Evolutionary conservation across 2,329 filamentous ascomycete species (phyloP), one percentile per base, ranked within the genome.

Genomic region (Nemania sp.): DNA sequence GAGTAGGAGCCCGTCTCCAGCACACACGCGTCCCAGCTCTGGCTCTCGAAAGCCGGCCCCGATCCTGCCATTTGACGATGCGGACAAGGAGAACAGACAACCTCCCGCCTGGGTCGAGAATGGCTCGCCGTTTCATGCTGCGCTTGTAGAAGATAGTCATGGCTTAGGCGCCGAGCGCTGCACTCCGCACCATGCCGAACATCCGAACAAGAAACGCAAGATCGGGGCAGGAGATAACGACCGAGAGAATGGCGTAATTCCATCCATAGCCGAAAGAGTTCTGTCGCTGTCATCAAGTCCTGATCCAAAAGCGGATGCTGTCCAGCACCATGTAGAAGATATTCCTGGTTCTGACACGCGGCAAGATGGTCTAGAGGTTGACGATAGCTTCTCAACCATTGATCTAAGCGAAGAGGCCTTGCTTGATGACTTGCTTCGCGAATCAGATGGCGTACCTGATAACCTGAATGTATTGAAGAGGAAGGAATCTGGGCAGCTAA

Each of bases 61-160:
- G 24, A 20, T 22, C 19, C 33, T 15, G 9, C 11, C 3, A 22
- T 23, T 50, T 14, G 49, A 58, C 36, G 28, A 47, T n/a, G 5
- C 8, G 3, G 31, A 60, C 17, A 55, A 60, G 24, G 57, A 58
- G 39, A 58, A 58, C 37, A 17, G 42, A 26, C 50, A 11, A 11
- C 45, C 33, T 23, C 14, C 31, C 26, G 26, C 15, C 14, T 33
- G 34, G 30, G 39, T 20, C 2, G 24, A 34, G 23, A 43, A 17
- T 17, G n/a, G 8, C 20, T 8, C 26, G 11, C 15, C 22, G 26
- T 23, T 9, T 3, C 9, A 28, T 30, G 6, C 14, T 24, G 17
- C 9, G 5, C 19, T 17, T 5, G 11, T 23, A 33, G 34, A 39
- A 15, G 24, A 24, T 8, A 19, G 24, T 9, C 28, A 26, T 30